Percentiles rank a stretch among this genome's conserved stretches.
phyloP scores from a whole-genome alignment of 768 basidiomycete species.

The Russula sp. region DNA sequence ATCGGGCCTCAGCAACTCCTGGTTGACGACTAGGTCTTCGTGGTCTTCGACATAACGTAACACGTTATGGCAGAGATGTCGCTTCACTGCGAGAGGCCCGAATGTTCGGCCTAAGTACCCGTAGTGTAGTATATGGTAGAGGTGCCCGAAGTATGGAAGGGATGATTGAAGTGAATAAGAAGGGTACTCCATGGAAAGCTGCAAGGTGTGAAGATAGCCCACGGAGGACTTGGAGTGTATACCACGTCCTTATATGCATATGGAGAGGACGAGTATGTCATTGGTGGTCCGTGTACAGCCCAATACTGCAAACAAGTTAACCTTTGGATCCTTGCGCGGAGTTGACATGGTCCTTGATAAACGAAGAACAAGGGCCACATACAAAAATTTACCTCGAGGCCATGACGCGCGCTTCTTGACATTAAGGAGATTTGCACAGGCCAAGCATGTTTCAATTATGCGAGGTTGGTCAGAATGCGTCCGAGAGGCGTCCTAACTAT shows the following conservation, averaged over 20 bases:
- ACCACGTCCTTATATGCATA: not conserved
- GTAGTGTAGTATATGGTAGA: not conserved
- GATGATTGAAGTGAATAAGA: not conserved
- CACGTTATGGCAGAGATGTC: constrained; percentile 7
- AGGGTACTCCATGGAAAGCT: not conserved
- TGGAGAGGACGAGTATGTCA: no score
- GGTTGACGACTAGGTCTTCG: constrained; percentile 11
- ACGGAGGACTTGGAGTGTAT: no score
- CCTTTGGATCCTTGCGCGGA: not conserved
- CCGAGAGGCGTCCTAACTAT: not conserved
- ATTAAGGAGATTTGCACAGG: not conserved
- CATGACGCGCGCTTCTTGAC: not conserved
- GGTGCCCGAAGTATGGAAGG: not conserved
- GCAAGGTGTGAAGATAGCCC: not conserved
- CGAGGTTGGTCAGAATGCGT: not conserved
- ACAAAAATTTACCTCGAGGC: not conserved
- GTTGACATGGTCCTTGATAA: not conserved
- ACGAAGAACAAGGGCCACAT: not conserved
- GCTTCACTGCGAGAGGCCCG: constrained; percentile 1
- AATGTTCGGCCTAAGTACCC: constrained; percentile 14
- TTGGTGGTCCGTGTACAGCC: no score
- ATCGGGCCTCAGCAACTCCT: constrained; percentile 6
- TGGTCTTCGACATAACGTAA: constrained; percentile 6
- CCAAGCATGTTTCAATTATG: not conserved
- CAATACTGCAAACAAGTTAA: no score